Evolutionary conservation across 345 rosid species (phyloP).

Genomic region (Capsella bursapastoris): DNA sequence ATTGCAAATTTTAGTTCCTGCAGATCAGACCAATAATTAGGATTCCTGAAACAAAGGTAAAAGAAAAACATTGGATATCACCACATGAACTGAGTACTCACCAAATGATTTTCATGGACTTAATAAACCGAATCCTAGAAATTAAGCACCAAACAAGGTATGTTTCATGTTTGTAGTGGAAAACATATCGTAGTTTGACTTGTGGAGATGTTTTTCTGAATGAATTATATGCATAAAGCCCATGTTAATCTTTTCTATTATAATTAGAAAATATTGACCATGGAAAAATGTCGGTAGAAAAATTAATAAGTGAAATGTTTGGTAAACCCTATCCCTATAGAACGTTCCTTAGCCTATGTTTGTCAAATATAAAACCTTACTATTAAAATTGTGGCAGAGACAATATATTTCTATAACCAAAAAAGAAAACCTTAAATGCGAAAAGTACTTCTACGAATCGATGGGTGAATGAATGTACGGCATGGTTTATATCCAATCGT

Average conservation of each 20-base stretch:
- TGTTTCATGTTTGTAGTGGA: too few relatives aligned
- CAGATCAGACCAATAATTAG: background rate
- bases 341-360: slow-evolving; percentile 2
- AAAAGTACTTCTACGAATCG: slow-evolving; percentile 13
- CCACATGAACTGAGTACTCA: background rate
- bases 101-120: background rate
- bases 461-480: slow-evolving; percentile 31
- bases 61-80: background rate
- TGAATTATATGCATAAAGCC: background rate
- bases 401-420: background rate
- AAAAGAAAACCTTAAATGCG: background rate
- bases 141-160: too few relatives aligned
- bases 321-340: background rate
- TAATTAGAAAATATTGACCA: too few relatives aligned
- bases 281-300: background rate
- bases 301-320: background rate
- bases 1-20: background rate
- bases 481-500: slow-evolving; percentile 26
- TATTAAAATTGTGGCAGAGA: slow-evolving; percentile 4
- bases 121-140: background rate
- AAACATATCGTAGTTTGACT: background rate
- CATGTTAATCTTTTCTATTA: background rate
- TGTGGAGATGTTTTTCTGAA: background rate
- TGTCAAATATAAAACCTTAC: background rate
- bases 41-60: background rate